A percentile compares a stretch with the other conserved stretches of the same genome.
phyloP scores from a whole-genome alignment of 2,329 filamentous ascomycete genomes.

The Cyphellophora europaea region DNA sequence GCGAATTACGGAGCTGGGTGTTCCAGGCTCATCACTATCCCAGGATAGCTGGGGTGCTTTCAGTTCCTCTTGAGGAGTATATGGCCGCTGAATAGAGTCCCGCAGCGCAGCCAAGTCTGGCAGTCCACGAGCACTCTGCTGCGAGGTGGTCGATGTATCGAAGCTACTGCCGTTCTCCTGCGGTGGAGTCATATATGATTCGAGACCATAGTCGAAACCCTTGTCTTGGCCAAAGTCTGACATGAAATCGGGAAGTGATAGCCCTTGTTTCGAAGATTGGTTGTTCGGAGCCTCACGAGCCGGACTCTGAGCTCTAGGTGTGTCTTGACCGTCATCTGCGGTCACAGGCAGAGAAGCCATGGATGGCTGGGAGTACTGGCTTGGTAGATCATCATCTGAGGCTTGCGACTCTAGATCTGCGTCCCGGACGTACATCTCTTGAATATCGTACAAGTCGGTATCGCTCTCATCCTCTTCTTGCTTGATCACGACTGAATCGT shows the following conservation, averaged over 20 bases:
- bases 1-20: slow-evolving; percentile 84
- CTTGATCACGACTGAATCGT: slow-evolving; percentile 58
- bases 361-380: slow-evolving; percentile 43
- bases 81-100: slow-evolving; percentile 30
- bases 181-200: slow-evolving; percentile 44
- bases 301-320: slow-evolving; percentile 31
- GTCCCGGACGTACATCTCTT: slow-evolving; percentile 52
- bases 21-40: slow-evolving; percentile 48
- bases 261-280: slow-evolving; percentile 9
- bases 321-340: slow-evolving; percentile 33
- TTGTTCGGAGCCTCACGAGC: slow-evolving; percentile 8
- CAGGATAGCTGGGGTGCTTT: slow-evolving; percentile 9
- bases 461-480: slow-evolving; percentile 51
- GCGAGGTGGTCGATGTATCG: neutral
- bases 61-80: slow-evolving; percentile 16
- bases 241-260: slow-evolving; percentile 38
- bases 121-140: slow-evolving; percentile 18
- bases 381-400: slow-evolving; percentile 37
- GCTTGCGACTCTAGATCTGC: slow-evolving; percentile 28
- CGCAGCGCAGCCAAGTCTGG: slow-evolving; percentile 26
- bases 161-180: slow-evolving; percentile 17
- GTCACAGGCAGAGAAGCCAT: slow-evolving; percentile 19
- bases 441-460: slow-evolving; percentile 57
- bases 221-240: slow-evolving; percentile 36
- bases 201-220: slow-evolving; percentile 46